Percentiles rank a stretch among this genome's conserved stretches.
Conservation (phyloP, 2,329 filamentous ascomycete species). For the Talaromyces sp. region DNA sequence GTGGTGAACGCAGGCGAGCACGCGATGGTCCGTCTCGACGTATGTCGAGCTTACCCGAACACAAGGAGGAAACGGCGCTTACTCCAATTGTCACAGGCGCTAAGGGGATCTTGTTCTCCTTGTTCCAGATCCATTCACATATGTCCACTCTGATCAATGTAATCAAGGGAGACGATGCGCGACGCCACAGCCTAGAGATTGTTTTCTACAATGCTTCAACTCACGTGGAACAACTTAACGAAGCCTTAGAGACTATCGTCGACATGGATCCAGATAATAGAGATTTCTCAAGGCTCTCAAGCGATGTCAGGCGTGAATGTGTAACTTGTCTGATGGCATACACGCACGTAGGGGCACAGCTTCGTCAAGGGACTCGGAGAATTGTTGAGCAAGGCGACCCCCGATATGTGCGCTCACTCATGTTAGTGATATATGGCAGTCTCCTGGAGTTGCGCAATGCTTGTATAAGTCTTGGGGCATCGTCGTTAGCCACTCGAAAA, state of each 20-base stretch:
- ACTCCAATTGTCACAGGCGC: constrained; percentile 52
- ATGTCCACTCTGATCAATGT: constrained; percentile 44
- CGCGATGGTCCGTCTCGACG: constrained; percentile 46
- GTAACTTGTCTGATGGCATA: constrained; percentile 48
- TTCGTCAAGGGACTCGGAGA: constrained; percentile 46
- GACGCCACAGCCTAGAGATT: constrained; percentile 50
- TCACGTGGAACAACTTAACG: constrained; percentile 53
- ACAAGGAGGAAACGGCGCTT: constrained; percentile 44
- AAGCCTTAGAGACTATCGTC: constrained; percentile 48
- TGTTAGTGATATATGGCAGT: constrained; percentile 56
- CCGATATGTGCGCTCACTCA: constrained; percentile 53
- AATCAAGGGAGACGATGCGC: constrained; percentile 43
- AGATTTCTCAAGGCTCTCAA: constrained; percentile 38
- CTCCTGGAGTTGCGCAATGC: constrained; percentile 57
- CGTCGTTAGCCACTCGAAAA: constrained; percentile 28
- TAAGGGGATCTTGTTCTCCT: constrained; percentile 51
- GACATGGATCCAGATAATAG: constrained; percentile 47
- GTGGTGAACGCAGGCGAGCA: constrained; percentile 37
- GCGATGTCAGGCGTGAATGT: constrained; percentile 44
- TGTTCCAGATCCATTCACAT: constrained; percentile 49
- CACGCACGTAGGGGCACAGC: constrained; percentile 44
- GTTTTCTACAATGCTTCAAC: constrained; percentile 53
- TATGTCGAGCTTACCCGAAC: constrained; percentile 54
- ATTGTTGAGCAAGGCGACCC: constrained; percentile 53
- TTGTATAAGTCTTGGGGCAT: constrained; percentile 48